Base-by-base conservation (phyloP, 371 early-diverging fungal genomes). In the Parasitella parasitica region DNA sequence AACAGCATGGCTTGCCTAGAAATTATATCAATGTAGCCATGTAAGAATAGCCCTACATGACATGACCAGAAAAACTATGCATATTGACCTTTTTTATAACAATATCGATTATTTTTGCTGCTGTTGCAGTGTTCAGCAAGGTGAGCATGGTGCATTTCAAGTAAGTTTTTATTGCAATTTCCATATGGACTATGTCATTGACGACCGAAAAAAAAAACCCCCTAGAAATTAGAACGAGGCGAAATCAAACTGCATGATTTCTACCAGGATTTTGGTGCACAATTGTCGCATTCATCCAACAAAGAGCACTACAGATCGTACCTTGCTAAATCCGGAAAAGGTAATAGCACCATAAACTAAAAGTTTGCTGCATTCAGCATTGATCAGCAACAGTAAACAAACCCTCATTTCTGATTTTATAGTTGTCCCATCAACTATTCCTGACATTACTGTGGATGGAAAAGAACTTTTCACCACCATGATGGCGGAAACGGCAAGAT, bases 1-100 rank as follows among this genome's bases (percentile, higher is more conserved):
- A 73, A 51, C 63, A 81, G 56, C 68, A 82, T 55, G 81, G 80
- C 7, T 70, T 94, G n/a, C 94, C 94, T 3, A 70, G 76, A 50
- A 89, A 91, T 78, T 94, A 90, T 70, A 80, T 93, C 67, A 92
- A 92, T 74, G 87, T 92, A 2, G 85, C 89, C 58, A 88, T 93
- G 91, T 86, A 82, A 71, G 75, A 43, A 38, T 18, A 55, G 38
- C 3, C 43, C 4, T 43, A 43, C 11, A 18, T 41, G 4, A 43
- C 43, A 43, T 43, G 6, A 16, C n/a, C 12, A 37, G 26, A 12
- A 28, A 32, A 43, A 35, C 35, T 34, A 36, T 26, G 8, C 30
- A 15, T 53, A n/a, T n/a, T 35, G 6, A 43, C 22, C 22, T 43
- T 43, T 43, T 43, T 43, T 43, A 43, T 43, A 18, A 43, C 43